Base-by-base conservation (phyloP, 345 rosid species). In the Cardamine resedifolia region DNA sequence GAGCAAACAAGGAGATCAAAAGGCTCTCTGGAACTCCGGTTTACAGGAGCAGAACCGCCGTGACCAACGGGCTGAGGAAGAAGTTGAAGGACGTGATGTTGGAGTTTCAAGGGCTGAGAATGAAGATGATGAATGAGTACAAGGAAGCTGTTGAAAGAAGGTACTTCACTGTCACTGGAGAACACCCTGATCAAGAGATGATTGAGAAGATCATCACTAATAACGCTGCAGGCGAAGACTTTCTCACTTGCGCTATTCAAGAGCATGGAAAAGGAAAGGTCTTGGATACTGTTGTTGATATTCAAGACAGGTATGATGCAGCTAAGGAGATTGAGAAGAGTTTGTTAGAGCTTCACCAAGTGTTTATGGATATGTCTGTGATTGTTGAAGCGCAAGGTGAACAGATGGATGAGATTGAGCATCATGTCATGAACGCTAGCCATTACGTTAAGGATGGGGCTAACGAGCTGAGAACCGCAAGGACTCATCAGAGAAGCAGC, bases 221-320 rank as follows among this genome's bases (percentile, higher is more conserved):
- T 64, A 82, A 85, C 3, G 78, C 68, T 41, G 96, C 93, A 0
- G 92, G 97, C 0, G 98, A 95, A 74, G 96, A 81, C 82, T 87
- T 85, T 57, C 67, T 95, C 50, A 83, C 83, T 0, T 52, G 79
- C 0, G 99, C 99, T 0, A 86, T 90, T 4, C 92, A 95, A 72
- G 98, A 95, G 69, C 99, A 95, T 6, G 98, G 99, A n/a, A 84
- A 80, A 75, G 98, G 98, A 41, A 90, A 85, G 49, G 97, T 90
- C 59, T 53, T 88, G 78, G 99, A 92, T 83, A 91, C 97, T 0
- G 92, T 95, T 20, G 96, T 83, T 71, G 96, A 92, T 85, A 95
- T 95, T 66, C 98, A 90, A 64, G 99, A 84, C 75, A 85, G 99
- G 81, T 83, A 86, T 16, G 98, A 90, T 1, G 85, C 96, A 0